These are phyloP conservation scores for Heliosperma pusillum DNA, from an alignment of 148 eudicot species.

Conservation along the genomic window DNA sequence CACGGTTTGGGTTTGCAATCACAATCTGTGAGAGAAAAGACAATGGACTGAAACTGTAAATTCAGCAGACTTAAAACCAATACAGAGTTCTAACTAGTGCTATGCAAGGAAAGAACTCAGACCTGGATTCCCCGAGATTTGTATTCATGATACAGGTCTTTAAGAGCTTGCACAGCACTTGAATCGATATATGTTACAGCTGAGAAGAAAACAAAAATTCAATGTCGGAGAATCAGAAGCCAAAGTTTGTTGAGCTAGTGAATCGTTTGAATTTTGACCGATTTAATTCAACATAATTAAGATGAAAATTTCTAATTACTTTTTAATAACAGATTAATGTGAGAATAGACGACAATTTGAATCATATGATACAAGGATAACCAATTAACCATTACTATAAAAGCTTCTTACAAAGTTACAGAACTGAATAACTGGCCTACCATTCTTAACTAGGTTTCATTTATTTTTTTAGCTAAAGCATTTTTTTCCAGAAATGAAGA, in stretches of 20 bases:
- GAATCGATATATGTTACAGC: slow-evolving; percentile 89
- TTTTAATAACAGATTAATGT: background rate
- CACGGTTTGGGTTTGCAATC: slow-evolving; percentile 82
- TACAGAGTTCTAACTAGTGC: background rate
- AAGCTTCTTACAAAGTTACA: background rate
- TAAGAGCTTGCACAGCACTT: slow-evolving; percentile 80
- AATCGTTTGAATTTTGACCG: background rate
- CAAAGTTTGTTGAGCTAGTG: background rate
- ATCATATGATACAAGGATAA: background rate
- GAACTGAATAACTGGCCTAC: background rate
- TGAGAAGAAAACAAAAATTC: slow-evolving; percentile 21
- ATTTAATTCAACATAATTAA: background rate
- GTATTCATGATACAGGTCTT: slow-evolving; percentile 83
- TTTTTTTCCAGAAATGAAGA: background rate
- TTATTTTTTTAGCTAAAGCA: too few species aligned
- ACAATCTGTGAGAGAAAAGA: slow-evolving; percentile 50
- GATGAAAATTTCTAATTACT: background rate
- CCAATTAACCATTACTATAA: background rate
- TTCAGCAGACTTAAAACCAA: background rate
- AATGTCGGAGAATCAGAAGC: background rate
- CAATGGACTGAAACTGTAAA: background rate
- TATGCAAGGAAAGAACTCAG: background rate
- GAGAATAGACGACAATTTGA: background rate
- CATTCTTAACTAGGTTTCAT: background rate
- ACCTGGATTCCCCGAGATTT: slow-evolving; percentile 90